Conservation (phyloP, 2,329 filamentous ascomycete genomes). For the Fusarium buxicola region DNA sequence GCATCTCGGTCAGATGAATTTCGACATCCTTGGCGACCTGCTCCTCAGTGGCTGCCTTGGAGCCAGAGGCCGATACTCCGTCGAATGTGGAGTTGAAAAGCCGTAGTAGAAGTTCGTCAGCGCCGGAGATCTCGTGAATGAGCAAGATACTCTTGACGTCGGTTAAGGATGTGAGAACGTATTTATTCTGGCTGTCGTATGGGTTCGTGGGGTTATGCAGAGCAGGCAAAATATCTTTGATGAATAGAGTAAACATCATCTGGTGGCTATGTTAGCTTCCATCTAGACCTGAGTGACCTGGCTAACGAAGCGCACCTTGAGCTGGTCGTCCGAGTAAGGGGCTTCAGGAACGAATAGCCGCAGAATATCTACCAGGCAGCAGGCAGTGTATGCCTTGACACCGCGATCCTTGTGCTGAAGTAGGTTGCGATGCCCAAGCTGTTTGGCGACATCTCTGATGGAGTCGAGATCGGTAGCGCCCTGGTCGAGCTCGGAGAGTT, state of each 20-base stretch:
- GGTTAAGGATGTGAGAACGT: conserved; percentile 87
- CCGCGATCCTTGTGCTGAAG: conserved; percentile 93
- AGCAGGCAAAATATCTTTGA: conserved; percentile 84
- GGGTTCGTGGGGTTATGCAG: conserved; percentile 88
- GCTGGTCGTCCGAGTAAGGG: conserved; percentile 88
- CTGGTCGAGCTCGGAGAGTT: conserved; percentile 88
- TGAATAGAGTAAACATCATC: conserved; percentile 94
- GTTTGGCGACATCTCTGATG: conserved; percentile 84
- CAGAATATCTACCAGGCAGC: conserved; percentile 93
- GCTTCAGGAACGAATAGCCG: conserved; percentile 94
- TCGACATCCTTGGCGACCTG: conserved; percentile 93
- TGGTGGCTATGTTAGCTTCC: conserved; percentile 53
- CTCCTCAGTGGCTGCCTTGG: conserved; percentile 80
- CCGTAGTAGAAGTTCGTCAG: conserved; percentile 81
- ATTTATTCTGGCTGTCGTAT: conserved; percentile 93
- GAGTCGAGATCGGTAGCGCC: conserved; percentile 86
- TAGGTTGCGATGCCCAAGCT: conserved; percentile 84
- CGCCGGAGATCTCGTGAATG: conserved; percentile 85
- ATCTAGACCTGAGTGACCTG: neutral
- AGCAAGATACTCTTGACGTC: conserved; percentile 96
- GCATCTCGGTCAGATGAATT: conserved; percentile 87
- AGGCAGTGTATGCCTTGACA: conserved; percentile 87
- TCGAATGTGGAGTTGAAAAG: conserved; percentile 94
- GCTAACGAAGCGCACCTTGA: conserved; percentile 73
- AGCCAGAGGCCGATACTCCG: conserved; percentile 78